A percentile compares a stretch with the other conserved stretches of the same genome.
Conservation (phyloP, 805 yeast species). For the Kodamaea neixiangensis region DNA sequence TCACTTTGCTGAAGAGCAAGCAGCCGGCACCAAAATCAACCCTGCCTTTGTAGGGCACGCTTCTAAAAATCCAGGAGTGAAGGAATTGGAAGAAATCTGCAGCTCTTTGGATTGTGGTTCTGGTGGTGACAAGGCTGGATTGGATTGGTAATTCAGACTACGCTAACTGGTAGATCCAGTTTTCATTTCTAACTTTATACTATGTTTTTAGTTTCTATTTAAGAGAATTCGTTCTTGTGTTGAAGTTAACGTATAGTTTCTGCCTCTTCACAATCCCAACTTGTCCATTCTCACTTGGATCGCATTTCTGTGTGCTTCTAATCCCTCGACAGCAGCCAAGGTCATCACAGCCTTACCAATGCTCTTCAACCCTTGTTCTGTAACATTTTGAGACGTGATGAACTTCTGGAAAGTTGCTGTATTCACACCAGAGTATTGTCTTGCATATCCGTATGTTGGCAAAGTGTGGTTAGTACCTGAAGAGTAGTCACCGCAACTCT, state of each 20-base stretch:
- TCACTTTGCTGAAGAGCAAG: constrained; percentile 49
- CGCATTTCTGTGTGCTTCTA: constrained; percentile 96
- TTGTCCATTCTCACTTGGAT: constrained; percentile 92
- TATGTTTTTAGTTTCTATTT: neutral
- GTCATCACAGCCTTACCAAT: constrained; percentile 98
- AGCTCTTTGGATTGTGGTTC: constrained; percentile 48
- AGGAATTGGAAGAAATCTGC: constrained; percentile 53
- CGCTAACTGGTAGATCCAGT: neutral
- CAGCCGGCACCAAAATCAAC: constrained; percentile 47
- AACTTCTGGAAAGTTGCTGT: constrained; percentile 94
- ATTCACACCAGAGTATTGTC: constrained; percentile 96
- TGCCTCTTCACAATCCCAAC: constrained; percentile 47
- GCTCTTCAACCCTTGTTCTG: constrained; percentile 77
- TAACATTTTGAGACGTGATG: constrained; percentile 90
- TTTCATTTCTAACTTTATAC: neutral
- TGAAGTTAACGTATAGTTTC: neutral
- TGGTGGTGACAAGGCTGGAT: constrained; percentile 6
- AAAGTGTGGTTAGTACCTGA: constrained; percentile 98
- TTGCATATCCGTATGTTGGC: constrained; percentile 98
- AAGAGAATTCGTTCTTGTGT: neutral
- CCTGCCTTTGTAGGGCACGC: constrained; percentile 52
- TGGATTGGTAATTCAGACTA: constrained; percentile 12
- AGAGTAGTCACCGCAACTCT: constrained; percentile 97
- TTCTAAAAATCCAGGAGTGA: constrained; percentile 40
- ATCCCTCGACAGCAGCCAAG: constrained; percentile 93